Evolutionary conservation across 352 stramenopile species (phyloP), one percentile per base, ranked within the genome.

Genomic region (Globisporangium sylvaticum): DNA sequence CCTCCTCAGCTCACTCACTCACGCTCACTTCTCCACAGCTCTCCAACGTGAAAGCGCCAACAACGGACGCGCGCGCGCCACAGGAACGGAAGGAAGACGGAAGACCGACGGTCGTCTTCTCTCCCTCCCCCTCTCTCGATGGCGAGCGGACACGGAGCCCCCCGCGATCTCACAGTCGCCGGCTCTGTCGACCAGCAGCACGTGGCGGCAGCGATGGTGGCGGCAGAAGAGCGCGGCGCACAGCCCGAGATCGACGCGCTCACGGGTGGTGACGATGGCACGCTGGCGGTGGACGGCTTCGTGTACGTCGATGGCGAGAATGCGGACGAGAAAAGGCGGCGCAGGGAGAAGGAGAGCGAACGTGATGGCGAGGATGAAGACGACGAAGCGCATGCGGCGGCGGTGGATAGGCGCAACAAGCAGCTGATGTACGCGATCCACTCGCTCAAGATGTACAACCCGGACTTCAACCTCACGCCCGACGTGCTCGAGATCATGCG

Each of bases 401-500:
- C 18, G 4, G 18, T 68, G 27, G 55, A 50, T 27, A 12, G 27
- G 20, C 65, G 58, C 22, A 58, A 69, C 12, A 57, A 62, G 37
- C 79, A 81, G 57, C 62, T 90, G 27, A 73, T 73, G 31, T 73
- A 75, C 56, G 81, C 83, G 55, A 77, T 92, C 37, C 77, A 86
- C 59, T 85, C 85, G 66, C 76, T 92, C 55, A 72, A 83, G 54
- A 65, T 78, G 73, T 95, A 93, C 79, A 95, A 95, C 66, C 87
- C 87, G 31, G 80, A 93, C 69, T 95, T 95, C 58, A 70, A 78
- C 0, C 60, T 95, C n/a, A 95, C 87, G 54, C 80, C 83, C 8
- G 84, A 95, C 46, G 87, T 95, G 55, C 67, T 92, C 29, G 81
- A 83, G 62, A 92, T 95, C 71, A 84, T 95, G 79, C 83, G 82